Percentiles rank a stretch among this genome's conserved stretches.
Conservation (phyloP, 176 grass and related monocot genomes). For the Oropetium thomaeum region DNA sequence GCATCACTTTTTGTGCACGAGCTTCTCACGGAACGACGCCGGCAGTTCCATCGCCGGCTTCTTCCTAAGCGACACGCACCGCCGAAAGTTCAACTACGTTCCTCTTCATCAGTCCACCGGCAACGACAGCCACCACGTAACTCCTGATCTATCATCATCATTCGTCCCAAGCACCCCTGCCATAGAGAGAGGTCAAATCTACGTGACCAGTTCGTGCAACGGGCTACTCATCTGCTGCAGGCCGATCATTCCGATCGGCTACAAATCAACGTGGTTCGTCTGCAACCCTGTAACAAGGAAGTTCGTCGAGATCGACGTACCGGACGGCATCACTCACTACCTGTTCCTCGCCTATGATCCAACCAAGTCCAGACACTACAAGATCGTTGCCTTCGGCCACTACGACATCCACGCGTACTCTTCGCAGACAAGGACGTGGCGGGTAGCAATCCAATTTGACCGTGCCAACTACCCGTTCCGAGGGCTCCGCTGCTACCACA, state of each 20-base stretch:
- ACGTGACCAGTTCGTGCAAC: background rate
- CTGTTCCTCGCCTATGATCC: constrained; percentile 10
- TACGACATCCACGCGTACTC: background rate
- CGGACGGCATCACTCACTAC: background rate
- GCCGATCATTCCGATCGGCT: background rate
- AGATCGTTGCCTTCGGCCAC: background rate
- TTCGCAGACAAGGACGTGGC: background rate
- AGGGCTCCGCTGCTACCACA: background rate
- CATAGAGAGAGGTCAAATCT: background rate
- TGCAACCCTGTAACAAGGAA: background rate
- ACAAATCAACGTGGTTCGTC: background rate
- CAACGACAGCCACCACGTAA: background rate
- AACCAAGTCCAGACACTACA: background rate
- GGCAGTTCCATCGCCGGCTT: background rate
- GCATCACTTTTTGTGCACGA: constrained; percentile 6
- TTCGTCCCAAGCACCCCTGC: background rate
- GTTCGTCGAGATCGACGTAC: background rate
- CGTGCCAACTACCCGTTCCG: background rate
- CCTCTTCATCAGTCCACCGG: background rate
- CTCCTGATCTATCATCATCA: background rate
- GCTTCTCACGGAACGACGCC: background rate
- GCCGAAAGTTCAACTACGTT: background rate
- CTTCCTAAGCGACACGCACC: background rate
- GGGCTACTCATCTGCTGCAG: background rate
- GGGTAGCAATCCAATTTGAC: background rate